phyloP scores from a whole-genome alignment of 2,329 filamentous ascomycete species.

The Ophiostoma novo-ulmi region DNA sequence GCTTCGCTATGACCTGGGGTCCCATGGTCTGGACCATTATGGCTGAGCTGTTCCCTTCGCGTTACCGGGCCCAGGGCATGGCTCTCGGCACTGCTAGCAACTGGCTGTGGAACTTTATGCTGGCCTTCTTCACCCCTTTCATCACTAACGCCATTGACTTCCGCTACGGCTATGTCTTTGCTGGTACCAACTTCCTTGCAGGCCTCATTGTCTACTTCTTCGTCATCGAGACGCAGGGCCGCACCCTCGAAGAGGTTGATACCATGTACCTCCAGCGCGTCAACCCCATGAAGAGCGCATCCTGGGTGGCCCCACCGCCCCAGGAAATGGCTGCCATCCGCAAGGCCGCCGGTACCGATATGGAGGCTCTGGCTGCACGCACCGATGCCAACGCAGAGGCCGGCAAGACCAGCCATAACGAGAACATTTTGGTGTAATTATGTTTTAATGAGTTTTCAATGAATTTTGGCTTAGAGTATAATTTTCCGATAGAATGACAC shows the following conservation, averaged over 20 bases:
- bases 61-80: slow-evolving; percentile 28
- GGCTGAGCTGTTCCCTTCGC: slow-evolving; percentile 28
- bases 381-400: neutral
- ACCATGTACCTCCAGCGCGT: slow-evolving; percentile 42
- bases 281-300: slow-evolving; percentile 33
- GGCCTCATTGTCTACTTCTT: slow-evolving; percentile 68
- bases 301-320: slow-evolving; percentile 22
- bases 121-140: slow-evolving; percentile 24
- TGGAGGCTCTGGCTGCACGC: slow-evolving; percentile 20
- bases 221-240: slow-evolving; percentile 83
- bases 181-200: slow-evolving; percentile 62
- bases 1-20: slow-evolving; percentile 49
- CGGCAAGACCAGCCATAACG: neutral
- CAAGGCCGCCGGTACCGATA: slow-evolving; percentile 22
- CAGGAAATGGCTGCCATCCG: slow-evolving; percentile 23
- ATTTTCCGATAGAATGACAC: neutral
- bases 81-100: slow-evolving; percentile 38
- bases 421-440: neutral
- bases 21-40: slow-evolving; percentile 29
- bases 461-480: neutral
- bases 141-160: slow-evolving; percentile 59
- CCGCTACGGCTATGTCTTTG: slow-evolving; percentile 69
- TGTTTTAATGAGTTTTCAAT: neutral
- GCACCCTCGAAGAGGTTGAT: slow-evolving; percentile 78
- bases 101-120: slow-evolving; percentile 58